Conservation (phyloP, 1,284 basidiomycete genomes). For the Boletellus deceptivus region DNA sequence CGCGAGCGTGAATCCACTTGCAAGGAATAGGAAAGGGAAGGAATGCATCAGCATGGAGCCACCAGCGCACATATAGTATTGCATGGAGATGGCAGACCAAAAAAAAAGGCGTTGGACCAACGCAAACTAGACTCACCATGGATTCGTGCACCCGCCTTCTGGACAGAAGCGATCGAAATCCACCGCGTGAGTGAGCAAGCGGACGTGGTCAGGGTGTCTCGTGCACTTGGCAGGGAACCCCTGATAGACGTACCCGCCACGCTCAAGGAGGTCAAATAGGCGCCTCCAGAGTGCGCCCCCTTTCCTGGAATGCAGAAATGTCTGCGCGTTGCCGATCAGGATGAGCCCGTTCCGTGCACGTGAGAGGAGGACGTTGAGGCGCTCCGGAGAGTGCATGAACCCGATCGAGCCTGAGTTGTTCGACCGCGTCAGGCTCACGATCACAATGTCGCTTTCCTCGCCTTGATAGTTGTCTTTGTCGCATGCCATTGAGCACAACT, state of each 20-base stretch:
- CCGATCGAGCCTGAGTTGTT: slow-evolving; percentile 54
- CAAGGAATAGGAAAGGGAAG: no score
- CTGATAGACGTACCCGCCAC: slow-evolving; percentile 47
- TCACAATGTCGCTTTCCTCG: slow-evolving; percentile 65
- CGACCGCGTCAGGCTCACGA: slow-evolving; percentile 56
- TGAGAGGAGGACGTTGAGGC: slow-evolving; percentile 64
- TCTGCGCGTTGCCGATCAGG: slow-evolving; percentile 59
- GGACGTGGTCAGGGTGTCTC: slow-evolving; percentile 42
- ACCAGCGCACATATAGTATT: no score
- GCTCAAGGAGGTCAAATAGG: slow-evolving; percentile 44
- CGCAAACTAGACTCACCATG: no score
- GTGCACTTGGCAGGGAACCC: slow-evolving; percentile 59
- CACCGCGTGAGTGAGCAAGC: slow-evolving; percentile 35
- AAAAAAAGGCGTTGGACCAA: no score
- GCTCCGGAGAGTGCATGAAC: slow-evolving; percentile 63
- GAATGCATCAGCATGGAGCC: no score
- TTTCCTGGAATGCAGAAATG: slow-evolving; percentile 52
- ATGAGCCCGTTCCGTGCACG: slow-evolving; percentile 59
- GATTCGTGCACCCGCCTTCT: no score
- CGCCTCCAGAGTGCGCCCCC: slow-evolving; percentile 52
- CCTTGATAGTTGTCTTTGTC: slow-evolving; percentile 71
- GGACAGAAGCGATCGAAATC: slow-evolving; percentile 45
- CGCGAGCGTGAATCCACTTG: no score
- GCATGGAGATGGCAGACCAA: no score
- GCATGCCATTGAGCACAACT: no score